Evolutionary conservation across 2,329 filamentous ascomycete genomes (phyloP), one percentile per base, ranked within the genome.

Genomic region (Colletotrichum lini): DNA sequence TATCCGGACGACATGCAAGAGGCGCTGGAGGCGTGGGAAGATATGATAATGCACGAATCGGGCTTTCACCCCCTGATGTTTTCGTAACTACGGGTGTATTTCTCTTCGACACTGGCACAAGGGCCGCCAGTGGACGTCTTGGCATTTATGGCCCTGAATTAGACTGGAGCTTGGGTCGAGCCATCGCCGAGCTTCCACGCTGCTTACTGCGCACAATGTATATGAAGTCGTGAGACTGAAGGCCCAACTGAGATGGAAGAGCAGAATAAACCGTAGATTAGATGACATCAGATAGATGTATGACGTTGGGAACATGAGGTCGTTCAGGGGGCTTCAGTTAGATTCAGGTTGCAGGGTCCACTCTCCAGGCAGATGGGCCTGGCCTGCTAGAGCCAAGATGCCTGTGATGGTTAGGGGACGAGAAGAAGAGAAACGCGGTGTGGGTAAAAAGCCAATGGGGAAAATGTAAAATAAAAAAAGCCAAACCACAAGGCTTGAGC

Each of bases 1-100:
- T 71, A 68, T 15, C 68, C 65, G 26, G 65, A 54, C 9, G 65
- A 38, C 7, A 35, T 69, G 26, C 40, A 54, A 42, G 58, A 64
- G 3, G 52, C 58, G 7, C 40, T 71, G 21, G 68, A 71, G 12
- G 59, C 45, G 13, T 49, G 60, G 18, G 52, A 68, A 42, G 67
- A 68, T 23, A 59, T 63, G 65, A 18, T 71, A 7, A 57, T 63
- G 42, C 30, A 54, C 23, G 67, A 70, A 26, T 47, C 45, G 52
- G 58, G 65, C 10, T 45, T 66, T 42, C 40, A 49, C 23, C 35
- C 35, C 35, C 35, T 10, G 35, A 38, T 10, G 35, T 38, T 38
- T 38, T 38, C 35, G 35, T 38, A 38, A 38, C 9, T 38, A 10
- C 8, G 8, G 35, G 8, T 38, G 9, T 10, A 38, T 38, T 38